Base-by-base conservation (phyloP, 2,329 filamentous ascomycete genomes). In the Exophiala sideris region DNA sequence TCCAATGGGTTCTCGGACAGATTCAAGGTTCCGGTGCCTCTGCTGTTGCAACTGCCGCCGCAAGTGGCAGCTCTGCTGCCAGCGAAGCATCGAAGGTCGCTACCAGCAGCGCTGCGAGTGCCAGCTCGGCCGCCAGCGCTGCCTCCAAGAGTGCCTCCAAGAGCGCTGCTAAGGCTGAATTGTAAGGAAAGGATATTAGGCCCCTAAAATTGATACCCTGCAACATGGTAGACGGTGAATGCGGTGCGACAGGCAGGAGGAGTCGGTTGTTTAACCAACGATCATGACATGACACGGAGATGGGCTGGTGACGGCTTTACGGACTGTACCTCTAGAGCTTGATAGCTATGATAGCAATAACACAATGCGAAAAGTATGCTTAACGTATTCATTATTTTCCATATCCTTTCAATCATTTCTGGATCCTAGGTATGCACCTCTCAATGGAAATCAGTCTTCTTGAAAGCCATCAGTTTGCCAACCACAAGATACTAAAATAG, bases 401-500 rank as follows among this genome's bases (percentile, higher is more conserved):
- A 24, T 34, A 47, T 14, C 16, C n/a, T 21, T 29, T 40, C 11
- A 1, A 18, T 16, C 33, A 18, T 21, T n/a, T 11, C n/a, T 5
- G 34, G 20, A 11, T 2, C 35, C 35, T 50, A 10, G 16, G 20
- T 20, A 10, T 44, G 3, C 6, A 24, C n/a, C 7, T 3, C 3
- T 54, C 32, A 61, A 45, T 61, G 58, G 41, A 61, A 61, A 18
- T 58, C 55, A 12, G 59, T 82, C 75, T 10, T 80, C 79, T 57
- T 83, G 82, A 45, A 64, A 1, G 84, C 76, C 50, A 96, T 88
- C 66, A 99, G 73, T 73, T 84, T 87, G 16, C 94, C 94, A 11
- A 99, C 90, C n/a, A 97, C 84, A 20, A 96, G 76, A 72, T 99
- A 99, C 79, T 65, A 36, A 44, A 42, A 32, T 9, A 9, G 16